phyloP scores from a whole-genome alignment of 2,329 filamentous ascomycete genomes.

The Beauveria varroae region DNA sequence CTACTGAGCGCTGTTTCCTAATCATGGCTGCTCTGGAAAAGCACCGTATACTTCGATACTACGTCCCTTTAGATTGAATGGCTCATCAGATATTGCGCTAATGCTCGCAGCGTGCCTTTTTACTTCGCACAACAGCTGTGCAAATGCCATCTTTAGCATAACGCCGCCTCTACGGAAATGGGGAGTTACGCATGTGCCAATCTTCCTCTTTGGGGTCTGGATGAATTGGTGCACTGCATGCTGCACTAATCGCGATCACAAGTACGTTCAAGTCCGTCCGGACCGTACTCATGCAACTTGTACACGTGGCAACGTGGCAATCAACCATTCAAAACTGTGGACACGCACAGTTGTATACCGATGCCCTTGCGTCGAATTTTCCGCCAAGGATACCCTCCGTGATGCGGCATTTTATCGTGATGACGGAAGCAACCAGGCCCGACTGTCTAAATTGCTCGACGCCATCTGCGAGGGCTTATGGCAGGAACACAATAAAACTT shows the following conservation, averaged over 20 bases:
- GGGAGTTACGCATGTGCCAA: slow-evolving; percentile 27
- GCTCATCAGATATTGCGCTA: slow-evolving; percentile 31
- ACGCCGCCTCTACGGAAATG: slow-evolving; percentile 22
- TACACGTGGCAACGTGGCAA: slow-evolving; percentile 20
- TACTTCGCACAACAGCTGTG: neutral
- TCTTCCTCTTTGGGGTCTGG: slow-evolving; percentile 28
- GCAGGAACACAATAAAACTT: slow-evolving; percentile 22
- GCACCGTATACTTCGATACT: slow-evolving; percentile 32
- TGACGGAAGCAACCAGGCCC: slow-evolving; percentile 18
- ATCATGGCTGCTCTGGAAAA: slow-evolving; percentile 18
- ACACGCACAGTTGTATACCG: slow-evolving; percentile 26
- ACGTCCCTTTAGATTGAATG: slow-evolving; percentile 33
- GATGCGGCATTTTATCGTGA: slow-evolving; percentile 27
- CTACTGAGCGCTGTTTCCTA: no score
- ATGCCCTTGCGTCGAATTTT: slow-evolving; percentile 24
- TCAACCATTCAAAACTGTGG: slow-evolving; percentile 25
- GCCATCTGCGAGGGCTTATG: slow-evolving; percentile 26
- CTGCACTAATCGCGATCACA: slow-evolving; percentile 28
- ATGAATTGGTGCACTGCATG: slow-evolving; percentile 30
- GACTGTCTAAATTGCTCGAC: slow-evolving; percentile 23
- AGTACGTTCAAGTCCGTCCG: slow-evolving; percentile 19
- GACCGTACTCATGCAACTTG: no score
- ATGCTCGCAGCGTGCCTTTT: slow-evolving; percentile 13
- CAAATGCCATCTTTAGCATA: slow-evolving; percentile 18
- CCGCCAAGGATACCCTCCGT: slow-evolving; percentile 27